Conservation (phyloP, 202 grass and related monocot genomes). For the Eragrostis tef region DNA sequence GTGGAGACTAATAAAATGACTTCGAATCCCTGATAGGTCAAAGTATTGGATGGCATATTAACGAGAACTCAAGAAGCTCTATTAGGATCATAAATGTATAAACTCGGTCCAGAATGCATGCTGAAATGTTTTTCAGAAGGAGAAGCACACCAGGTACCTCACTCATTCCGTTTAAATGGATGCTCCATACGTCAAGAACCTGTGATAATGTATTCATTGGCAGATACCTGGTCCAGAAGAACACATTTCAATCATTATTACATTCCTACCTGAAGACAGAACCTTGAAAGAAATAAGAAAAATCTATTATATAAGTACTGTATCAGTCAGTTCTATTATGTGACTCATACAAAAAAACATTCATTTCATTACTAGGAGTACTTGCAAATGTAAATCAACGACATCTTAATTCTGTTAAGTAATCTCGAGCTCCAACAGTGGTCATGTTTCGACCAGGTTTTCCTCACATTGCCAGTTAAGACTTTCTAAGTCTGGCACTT, state of each 20-base stretch:
- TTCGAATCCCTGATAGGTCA: not conserved
- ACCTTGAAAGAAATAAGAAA: constrained; percentile 19
- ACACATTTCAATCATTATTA: constrained; percentile 36
- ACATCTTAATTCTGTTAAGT: not conserved
- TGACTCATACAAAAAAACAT: not conserved
- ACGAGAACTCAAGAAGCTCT: not conserved
- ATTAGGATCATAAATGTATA: not conserved
- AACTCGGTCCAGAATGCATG: not conserved
- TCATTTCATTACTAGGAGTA: constrained; percentile 9
- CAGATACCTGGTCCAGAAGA: constrained; percentile 68
- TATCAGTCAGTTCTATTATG: constrained; percentile 13
- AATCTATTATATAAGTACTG: not conserved
- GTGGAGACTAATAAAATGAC: not conserved
- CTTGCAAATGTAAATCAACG: not conserved
- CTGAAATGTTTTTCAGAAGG: constrained; percentile 11
- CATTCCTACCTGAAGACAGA: constrained; percentile 6
- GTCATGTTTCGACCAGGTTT: not conserved
- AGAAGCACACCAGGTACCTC: constrained; percentile 56
- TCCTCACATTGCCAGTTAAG: not conserved
- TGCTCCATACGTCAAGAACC: constrained; percentile 67
- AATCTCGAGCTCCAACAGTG: not conserved
- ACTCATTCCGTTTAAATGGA: constrained; percentile 58
- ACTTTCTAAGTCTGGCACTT: too few species aligned
- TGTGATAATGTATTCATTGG: constrained; percentile 56
- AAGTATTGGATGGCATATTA: not conserved